Evolutionary conservation across 1,284 basidiomycete species (phyloP).

Genomic region (Afroboletus lepidellus): DNA sequence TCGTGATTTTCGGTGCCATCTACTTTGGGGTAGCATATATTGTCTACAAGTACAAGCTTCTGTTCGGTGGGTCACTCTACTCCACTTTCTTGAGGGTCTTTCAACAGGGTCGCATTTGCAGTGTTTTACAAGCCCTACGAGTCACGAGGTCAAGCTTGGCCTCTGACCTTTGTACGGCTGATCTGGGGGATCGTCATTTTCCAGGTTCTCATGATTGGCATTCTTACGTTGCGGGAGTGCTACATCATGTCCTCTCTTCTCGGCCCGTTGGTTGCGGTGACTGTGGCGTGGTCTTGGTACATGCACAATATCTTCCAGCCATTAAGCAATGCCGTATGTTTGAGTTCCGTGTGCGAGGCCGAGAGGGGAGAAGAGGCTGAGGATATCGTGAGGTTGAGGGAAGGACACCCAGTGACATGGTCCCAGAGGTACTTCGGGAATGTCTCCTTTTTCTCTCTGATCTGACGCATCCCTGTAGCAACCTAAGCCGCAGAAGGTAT

Average conservation of each 20-base stretch:
- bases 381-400: constrained; percentile 68
- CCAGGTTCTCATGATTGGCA: constrained; percentile 89
- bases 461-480: constrained; percentile 43
- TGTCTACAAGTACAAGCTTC: constrained; percentile 96
- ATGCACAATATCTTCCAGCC: constrained; percentile 72
- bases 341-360: constrained; percentile 87
- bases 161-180: constrained; percentile 83
- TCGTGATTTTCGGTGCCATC: constrained; percentile 89
- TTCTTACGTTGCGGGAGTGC: constrained; percentile 84
- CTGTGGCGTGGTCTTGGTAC: constrained; percentile 79
- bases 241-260: constrained; percentile 77
- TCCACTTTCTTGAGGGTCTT: not conserved
- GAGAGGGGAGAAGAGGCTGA: constrained; percentile 80
- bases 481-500: constrained; percentile 81
- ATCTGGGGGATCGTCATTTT: constrained; percentile 89
- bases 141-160: constrained; percentile 92
- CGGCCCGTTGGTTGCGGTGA: constrained; percentile 74
- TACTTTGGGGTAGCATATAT: constrained; percentile 94
- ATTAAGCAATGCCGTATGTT: constrained; percentile 77
- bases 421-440: constrained; percentile 67
- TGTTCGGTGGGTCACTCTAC: constrained; percentile 70
- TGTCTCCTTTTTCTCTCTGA: not conserved
- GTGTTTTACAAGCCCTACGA: constrained; percentile 95
- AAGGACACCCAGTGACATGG: constrained; percentile 80
- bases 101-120: constrained; percentile 29